A percentile compares a stretch with the other conserved stretches of the same genome.
These are phyloP conservation scores for Perilla frutescens DNA, from an alignment of 257 asterid genomes.

Conservation along the genomic window DNA sequence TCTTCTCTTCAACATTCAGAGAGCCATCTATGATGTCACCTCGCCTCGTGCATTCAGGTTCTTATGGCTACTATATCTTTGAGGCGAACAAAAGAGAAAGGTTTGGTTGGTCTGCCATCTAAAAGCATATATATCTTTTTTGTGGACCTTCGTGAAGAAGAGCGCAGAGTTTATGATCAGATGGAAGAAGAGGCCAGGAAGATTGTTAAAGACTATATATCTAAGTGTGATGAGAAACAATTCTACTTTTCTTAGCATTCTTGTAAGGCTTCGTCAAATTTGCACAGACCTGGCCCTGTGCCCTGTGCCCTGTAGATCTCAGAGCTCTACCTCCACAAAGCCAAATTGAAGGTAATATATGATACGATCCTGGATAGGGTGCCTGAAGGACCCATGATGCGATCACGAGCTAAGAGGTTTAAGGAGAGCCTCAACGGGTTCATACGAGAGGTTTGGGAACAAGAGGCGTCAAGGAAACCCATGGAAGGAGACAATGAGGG, in stretches of 20 bases:
- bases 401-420: too few relatives aligned
- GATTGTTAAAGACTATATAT: constrained; percentile 52
- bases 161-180: constrained; percentile 75
- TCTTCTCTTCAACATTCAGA: not conserved
- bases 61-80: constrained; percentile 77
- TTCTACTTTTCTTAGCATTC: constrained; percentile 69
- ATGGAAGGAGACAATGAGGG: too few relatives aligned
- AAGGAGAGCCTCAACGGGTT: too few relatives aligned
- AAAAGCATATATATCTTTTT: constrained; percentile 62
- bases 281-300: constrained; percentile 55
- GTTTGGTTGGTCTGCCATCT: constrained; percentile 64
- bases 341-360: constrained; percentile 75
- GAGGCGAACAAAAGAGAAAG: constrained; percentile 83
- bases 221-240: constrained; percentile 47
- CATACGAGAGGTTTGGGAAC: too few relatives aligned
- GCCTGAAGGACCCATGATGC: too few relatives aligned
- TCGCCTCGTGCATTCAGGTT: constrained; percentile 49
- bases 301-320: constrained; percentile 58
- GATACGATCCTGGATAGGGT: too few relatives aligned
- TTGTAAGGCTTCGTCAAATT: constrained; percentile 79
- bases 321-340: constrained; percentile 60
- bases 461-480: too few relatives aligned
- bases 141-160: constrained; percentile 71
- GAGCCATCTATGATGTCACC: not conserved
- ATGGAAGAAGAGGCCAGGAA: constrained; percentile 75